Base-by-base conservation (phyloP, 306 rosid genomes). In the Inga leiocalycina region DNA sequence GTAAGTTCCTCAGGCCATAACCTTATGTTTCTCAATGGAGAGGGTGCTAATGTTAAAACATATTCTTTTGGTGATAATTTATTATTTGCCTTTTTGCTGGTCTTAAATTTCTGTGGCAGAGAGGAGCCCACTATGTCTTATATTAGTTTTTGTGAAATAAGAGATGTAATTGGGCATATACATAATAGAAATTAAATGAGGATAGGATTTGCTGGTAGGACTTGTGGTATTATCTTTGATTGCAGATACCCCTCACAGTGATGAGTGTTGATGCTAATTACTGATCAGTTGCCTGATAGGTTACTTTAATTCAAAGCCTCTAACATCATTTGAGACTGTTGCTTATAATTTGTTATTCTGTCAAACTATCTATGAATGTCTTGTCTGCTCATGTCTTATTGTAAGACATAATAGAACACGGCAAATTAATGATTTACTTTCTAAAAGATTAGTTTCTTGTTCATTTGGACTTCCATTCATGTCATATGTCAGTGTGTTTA, bases 1-100 rank as follows among this genome's bases (percentile, higher is more conserved):
- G 99, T 93, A 83, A 92, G 99, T 85, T 82, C 46, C 67, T 51
- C 68, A 78, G 16, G 64, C 51, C 51, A 4, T 17, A 78, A 16
- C 48, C 64, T 57, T 84, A 9, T 34, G 41, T 44, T 79, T 44
- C 75, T 35, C 73, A 39, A 73, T 71, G 2, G 78, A 83, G 67
- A 34, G 34, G 46, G 24, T 68, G 81, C 32, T 43, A 56, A 54
- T 4, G 13, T 45, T 7, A 11, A 46, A 34, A 39, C 54, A 64
- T 77, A 71, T 59, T 22, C 41, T 84, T 54, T 41, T 43, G 6
- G 54, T 27, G 41, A 41, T 78, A 34, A 45, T 32, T 7, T 13
- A 13, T 72, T 44, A 24, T 22, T 43, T 41, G 61, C 51, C 32
- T 17, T 51, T 80, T 49, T 52, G 44, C 24, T 80, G 81, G 71